Evolutionary conservation across 2,329 filamentous ascomycete species (phyloP).

Genomic region (Exserohilum rostratum): DNA sequence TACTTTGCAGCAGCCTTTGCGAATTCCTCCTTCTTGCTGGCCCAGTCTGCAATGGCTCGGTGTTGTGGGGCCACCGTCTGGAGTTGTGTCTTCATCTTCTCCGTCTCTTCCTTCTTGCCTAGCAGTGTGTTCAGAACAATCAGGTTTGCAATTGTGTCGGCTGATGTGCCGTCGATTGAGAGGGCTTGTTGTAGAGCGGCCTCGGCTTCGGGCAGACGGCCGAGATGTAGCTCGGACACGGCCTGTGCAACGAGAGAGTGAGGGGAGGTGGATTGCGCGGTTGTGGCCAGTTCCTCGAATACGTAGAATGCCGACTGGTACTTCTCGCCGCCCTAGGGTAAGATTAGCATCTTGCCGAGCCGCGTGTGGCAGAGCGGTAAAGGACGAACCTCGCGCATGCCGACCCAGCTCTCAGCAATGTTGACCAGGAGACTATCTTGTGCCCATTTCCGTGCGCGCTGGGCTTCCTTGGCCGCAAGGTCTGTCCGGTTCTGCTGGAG

Average conservation of each 20-base stretch:
- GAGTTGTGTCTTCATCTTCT: constrained; percentile 61
- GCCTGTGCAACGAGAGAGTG: constrained; percentile 84
- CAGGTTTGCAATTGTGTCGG: constrained; percentile 80
- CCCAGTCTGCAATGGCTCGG: constrained; percentile 72
- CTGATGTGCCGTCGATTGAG: constrained; percentile 71
- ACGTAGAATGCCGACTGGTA: constrained; percentile 98
- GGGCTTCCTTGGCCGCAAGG: constrained; percentile 86
- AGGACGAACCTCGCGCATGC: constrained; percentile 74
- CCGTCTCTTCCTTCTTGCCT: constrained; percentile 67
- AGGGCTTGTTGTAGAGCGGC: constrained; percentile 81
- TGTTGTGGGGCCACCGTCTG: constrained; percentile 70
- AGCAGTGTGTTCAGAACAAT: constrained; percentile 78
- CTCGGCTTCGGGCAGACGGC: constrained; percentile 86
- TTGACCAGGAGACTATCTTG: constrained; percentile 95
- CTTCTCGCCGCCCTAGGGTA: constrained; percentile 81
- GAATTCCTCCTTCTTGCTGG: constrained; percentile 86
- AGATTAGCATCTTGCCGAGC: not conserved
- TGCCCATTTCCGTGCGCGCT: constrained; percentile 86
- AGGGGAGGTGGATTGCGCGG: constrained; percentile 77
- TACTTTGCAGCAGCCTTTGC: constrained; percentile 88
- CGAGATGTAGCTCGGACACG: constrained; percentile 88
- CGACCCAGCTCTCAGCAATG: constrained; percentile 93
- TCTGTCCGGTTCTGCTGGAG: constrained; percentile 90
- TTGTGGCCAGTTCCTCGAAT: constrained; percentile 92
- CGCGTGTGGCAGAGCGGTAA: constrained; percentile 19